Base-by-base conservation (phyloP, 2,329 filamentous ascomycete genomes). In the Plenodomus lindquistii region DNA sequence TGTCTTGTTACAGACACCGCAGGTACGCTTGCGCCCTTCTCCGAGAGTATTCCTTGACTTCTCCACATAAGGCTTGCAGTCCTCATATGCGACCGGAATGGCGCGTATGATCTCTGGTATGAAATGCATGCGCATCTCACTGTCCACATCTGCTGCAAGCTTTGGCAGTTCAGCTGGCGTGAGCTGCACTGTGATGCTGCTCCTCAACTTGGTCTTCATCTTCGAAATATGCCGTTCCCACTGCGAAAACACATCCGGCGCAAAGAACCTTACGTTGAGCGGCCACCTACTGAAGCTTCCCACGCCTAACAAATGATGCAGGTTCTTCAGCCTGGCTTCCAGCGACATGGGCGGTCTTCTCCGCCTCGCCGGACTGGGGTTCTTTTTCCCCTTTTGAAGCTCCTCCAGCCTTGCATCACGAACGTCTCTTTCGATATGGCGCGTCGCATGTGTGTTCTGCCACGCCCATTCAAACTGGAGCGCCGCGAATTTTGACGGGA, bases 381-480 rank as follows among this genome's bases (percentile, higher is more conserved):
- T 42, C 44, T 62, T 68, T 42, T 58, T 70, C 20, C 52, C 55
- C 40, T 63, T 64, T 37, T 65, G 63, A 51, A 71, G 24, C 37
- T 65, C 62, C 24, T 64, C 60, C 13, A 55, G 11, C 80, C 73
- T 11, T 37, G 67, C 66, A 29, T 69, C 60, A 11, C 67, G 59
- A 36, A 69, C 60, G 22, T 67, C 55, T 34, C 57, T 52, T 38
- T 87, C 81, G 48, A 96, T 91, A 67, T 96, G 91, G 27, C 87
- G 77, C 4, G 92, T 92, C 27, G 87, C 71, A 66, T 94, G 88
- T 1, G 91, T 84, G 67, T 97, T 91, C 57, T 89, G 89, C 79
- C 95, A 87, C 34, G 93, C 92, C 93, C 93, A 97, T 88, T 97
- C 93, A 67, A 99, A 97, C 66, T 97, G 93, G 55, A 99, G 75